These are phyloP conservation scores for Brassica napus DNA, from an alignment of 345 rosid genomes.

Conservation along the genomic window DNA sequence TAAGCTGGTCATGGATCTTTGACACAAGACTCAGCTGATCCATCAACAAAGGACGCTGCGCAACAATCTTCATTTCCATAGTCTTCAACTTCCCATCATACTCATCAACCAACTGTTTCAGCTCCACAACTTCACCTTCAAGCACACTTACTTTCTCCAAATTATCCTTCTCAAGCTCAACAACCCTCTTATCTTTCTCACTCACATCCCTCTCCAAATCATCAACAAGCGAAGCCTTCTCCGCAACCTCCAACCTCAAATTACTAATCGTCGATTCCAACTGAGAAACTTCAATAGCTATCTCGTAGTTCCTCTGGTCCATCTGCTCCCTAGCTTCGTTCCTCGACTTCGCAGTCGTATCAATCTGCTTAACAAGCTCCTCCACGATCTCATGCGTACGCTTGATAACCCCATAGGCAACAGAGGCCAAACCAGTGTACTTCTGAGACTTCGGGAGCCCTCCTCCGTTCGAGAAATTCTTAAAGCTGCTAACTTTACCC, in stretches of 20 bases:
- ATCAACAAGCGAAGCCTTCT: conserved; percentile 55
- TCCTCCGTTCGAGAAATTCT: conserved; percentile 62
- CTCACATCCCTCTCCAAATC: conserved; percentile 56
- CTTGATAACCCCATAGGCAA: conserved; percentile 87
- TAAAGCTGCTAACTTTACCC: conserved; percentile 72
- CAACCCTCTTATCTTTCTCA: conserved; percentile 60
- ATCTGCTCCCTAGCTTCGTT: conserved; percentile 90
- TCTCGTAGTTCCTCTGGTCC: conserved; percentile 94
- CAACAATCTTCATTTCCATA: conserved; percentile 63
- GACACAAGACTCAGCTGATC: conserved; percentile 88
- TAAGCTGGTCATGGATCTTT: conserved; percentile 67
- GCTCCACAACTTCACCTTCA: conserved; percentile 58
- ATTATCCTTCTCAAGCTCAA: conserved; percentile 55
- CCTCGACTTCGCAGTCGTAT: conserved; percentile 60
- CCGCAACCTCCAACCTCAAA: conserved; percentile 65
- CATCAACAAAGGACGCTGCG: conserved; percentile 68
- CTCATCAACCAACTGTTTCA: conserved; percentile 69
- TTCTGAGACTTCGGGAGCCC: conserved; percentile 88
- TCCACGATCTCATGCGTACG: conserved; percentile 95
- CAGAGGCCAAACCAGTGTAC: conserved; percentile 73
- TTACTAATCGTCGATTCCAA: conserved; percentile 85
- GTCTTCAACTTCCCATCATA: conserved; percentile 69
- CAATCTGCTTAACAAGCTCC: conserved; percentile 83
- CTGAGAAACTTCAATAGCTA: conserved; percentile 98
- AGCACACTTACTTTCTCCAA: conserved; percentile 46